Percentiles rank a stretch among this genome's conserved stretches.
These are phyloP conservation scores for Annulohypoxylon maeteangense DNA, from an alignment of 495 filamentous ascomycete genomes.

Conservation along the genomic window DNA sequence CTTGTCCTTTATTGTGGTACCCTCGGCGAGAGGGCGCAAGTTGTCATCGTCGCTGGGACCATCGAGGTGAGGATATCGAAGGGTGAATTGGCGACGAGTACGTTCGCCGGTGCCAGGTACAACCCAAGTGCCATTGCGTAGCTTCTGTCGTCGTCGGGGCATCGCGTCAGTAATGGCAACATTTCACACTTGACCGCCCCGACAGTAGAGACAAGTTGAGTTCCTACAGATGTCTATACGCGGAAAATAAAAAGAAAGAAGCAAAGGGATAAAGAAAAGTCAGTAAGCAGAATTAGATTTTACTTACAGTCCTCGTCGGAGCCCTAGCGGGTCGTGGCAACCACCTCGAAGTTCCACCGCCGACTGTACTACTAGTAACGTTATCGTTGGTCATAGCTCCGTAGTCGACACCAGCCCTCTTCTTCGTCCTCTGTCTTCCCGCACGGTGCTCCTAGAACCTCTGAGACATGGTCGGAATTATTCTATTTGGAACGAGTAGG, in stretches of 20 bases:
- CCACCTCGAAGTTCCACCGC: constrained; percentile 39
- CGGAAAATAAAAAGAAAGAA: neutral
- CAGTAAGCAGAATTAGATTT: constrained; percentile 13
- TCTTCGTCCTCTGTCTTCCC: constrained; percentile 38
- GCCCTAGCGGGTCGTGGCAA: constrained; percentile 29
- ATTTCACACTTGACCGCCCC: constrained; percentile 1
- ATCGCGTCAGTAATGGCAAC: constrained; percentile 42
- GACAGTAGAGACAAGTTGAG: constrained; percentile 5
- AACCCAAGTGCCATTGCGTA: constrained; percentile 70
- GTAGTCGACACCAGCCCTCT: constrained; percentile 21
- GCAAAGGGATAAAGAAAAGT: constrained; percentile 7
- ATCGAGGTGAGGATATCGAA: constrained; percentile 54
- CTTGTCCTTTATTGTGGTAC: constrained; percentile 39
- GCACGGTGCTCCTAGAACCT: constrained; percentile 32
- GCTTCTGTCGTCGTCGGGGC: constrained; percentile 56
- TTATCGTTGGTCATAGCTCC: constrained; percentile 40
- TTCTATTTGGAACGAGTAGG: constrained; percentile 1
- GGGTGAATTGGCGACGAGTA: constrained; percentile 65
- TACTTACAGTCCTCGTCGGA: constrained; percentile 36
- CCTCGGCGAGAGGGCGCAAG: constrained; percentile 46
- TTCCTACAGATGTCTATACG: neutral
- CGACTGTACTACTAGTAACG: constrained; percentile 22
- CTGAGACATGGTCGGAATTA: constrained; percentile 27
- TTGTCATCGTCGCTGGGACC: constrained; percentile 36
- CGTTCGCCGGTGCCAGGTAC: constrained; percentile 70